A percentile compares a stretch with the other conserved stretches of the same genome.
Evolutionary conservation across 2,329 filamentous ascomycete species (phyloP).

Genomic region (Colletotrichum sp.): DNA sequence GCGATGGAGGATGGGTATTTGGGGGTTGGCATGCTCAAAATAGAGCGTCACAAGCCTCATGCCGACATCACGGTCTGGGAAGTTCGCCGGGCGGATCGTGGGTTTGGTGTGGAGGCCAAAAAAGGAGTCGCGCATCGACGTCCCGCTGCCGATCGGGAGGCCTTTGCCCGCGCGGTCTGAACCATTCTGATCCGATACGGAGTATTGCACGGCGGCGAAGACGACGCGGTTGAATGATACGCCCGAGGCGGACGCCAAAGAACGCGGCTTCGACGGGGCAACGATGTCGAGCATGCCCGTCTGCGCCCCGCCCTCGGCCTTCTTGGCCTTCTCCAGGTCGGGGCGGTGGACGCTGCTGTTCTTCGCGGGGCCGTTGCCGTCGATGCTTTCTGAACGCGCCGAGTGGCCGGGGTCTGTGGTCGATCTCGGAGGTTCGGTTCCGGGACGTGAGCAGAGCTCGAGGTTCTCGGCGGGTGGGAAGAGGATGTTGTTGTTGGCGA

Average conservation of each 20-base stretch:
- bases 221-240: conserved; percentile 95
- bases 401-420: conserved; percentile 37
- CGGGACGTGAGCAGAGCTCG: conserved; percentile 62
- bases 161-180: conserved; percentile 45
- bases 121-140: conserved; percentile 93
- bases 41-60: conserved; percentile 79
- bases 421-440: conserved; percentile 38
- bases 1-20: conserved; percentile 90
- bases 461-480: conserved; percentile 77
- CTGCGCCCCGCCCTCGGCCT: conserved; percentile 29
- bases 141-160: conserved; percentile 58
- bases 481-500: conserved; percentile 71
- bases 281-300: conserved; percentile 76
- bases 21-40: conserved; percentile 95
- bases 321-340: conserved; percentile 35
- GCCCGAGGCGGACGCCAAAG: conserved; percentile 84
- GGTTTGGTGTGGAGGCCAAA: conserved; percentile 95
- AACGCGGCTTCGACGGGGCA: conserved; percentile 78
- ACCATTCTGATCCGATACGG: conserved; percentile 68
- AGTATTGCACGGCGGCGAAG: conserved; percentile 87
- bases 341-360: conserved; percentile 37
- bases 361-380: conserved; percentile 36
- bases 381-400: conserved; percentile 37
- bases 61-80: conserved; percentile 80
- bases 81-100: conserved; percentile 82